Evolutionary conservation across 306 rosid genomes (phyloP), one percentile per base, ranked within the genome.

Genomic region (Castanea sativa): DNA sequence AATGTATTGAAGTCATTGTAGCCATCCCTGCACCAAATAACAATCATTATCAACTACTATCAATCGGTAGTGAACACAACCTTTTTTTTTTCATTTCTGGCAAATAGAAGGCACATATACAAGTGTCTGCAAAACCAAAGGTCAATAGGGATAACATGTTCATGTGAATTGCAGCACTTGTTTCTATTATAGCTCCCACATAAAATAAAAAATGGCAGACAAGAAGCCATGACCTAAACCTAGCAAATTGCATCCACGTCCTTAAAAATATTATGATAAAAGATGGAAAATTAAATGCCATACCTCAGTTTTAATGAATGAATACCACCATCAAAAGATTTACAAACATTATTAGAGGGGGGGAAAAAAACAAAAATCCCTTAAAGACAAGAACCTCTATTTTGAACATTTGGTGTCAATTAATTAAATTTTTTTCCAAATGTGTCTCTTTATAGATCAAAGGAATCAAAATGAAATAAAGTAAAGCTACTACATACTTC

Each of bases 1-100:
- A 91, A 95, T 59, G 97, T 91, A 85, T 95, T 95, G 88, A 95
- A 95, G 89, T 95, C 99, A 69, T 95, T 95, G 80, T 95, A 95
- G 30, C 97, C 97, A 82, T 95, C 98, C 92, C 99, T 95, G 89
- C 87, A 84, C 65, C 85, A 91, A 86, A 84, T 4, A 78, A 74
- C 73, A 69, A 38, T 68, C 64, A 60, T 58, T 73, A 76, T 69
- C 60, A 60, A 68, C 32, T 71, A 63, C 64, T 8, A n/a, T 55
- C 72, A 29, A n/a, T 65, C 60, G 16, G 38, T 67, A 35, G 6
- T 67, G 52, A 67, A 35, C 27, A 35, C 19, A 23, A 14, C 43
- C 45, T n/a, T 38, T 9, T 60, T 11, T 60, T 23, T 30, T 27
- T 49, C 53, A 13, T 63, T 63, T 63, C 52, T 18, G 2, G 19